These are phyloP conservation scores for Globisporangium parvum DNA, from an alignment of 352 stramenopile genomes.

Conservation along the genomic window DNA sequence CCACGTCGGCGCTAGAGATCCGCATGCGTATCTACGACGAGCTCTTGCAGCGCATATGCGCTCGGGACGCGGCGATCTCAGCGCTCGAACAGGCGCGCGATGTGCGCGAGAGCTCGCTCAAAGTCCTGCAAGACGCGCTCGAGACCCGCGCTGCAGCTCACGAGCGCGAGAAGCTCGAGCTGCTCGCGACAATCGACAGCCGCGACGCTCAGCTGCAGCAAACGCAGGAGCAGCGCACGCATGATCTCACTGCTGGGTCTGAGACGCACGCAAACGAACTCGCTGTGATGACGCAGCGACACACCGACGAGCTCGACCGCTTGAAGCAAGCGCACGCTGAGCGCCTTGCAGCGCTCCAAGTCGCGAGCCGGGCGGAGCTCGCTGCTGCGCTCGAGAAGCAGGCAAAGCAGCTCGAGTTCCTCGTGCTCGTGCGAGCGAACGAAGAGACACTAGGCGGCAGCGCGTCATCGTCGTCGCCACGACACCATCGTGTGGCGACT, in stretches of 20 bases:
- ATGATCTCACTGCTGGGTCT: neutral
- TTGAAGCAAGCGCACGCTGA: neutral
- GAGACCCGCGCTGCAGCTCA: neutral
- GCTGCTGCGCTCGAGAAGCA: slow-evolving; percentile 33
- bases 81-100: neutral
- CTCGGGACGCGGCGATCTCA: neutral
- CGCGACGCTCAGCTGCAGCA: neutral
- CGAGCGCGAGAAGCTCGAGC: neutral
- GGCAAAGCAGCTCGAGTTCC: slow-evolving; percentile 39
- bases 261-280: slow-evolving; percentile 1
- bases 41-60: slow-evolving; percentile 1
- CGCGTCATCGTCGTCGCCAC: slow-evolving; percentile 1
- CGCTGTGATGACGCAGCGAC: neutral
- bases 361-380: slow-evolving; percentile 14
- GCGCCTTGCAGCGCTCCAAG: neutral
- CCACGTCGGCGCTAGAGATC: neutral
- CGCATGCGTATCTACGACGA: slow-evolving; percentile 10
- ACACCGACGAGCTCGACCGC: neutral
- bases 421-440: slow-evolving; percentile 17
- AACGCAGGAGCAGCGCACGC: neutral
- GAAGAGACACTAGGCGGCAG: neutral
- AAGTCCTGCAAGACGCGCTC: slow-evolving; percentile 8
- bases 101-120: neutral
- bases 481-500: neutral
- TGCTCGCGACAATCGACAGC: neutral